These are phyloP conservation scores for Paramarasmius palmivorus DNA, from an alignment of 1,284 basidiomycete species.

Conservation along the genomic window DNA sequence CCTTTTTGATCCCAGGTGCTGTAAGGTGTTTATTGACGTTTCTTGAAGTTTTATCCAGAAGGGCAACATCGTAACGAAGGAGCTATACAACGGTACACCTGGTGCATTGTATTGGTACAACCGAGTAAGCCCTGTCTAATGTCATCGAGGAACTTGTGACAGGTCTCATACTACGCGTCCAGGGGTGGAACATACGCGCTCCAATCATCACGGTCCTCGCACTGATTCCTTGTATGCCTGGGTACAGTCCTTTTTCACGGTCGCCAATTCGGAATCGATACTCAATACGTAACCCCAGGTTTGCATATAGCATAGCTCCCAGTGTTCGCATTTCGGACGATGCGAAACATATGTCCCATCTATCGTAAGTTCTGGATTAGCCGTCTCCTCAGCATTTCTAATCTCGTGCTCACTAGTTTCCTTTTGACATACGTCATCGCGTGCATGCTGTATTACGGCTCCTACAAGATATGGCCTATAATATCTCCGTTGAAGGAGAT, in stretches of 20 bases:
- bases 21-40: background rate
- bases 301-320: constrained; percentile 12
- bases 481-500: background rate
- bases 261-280: background rate
- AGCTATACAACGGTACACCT: constrained; percentile 18
- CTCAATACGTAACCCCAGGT: constrained; percentile 1
- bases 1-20: constrained; percentile 3
- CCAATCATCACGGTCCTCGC: constrained; percentile 15
- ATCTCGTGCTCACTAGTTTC: constrained; percentile 9
- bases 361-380: constrained; percentile 13
- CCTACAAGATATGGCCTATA: constrained; percentile 13
- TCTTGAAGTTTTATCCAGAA: constrained; percentile 6
- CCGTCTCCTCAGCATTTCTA: background rate
- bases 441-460: constrained; percentile 12
- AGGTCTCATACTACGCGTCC: background rate
- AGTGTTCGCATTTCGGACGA: constrained; percentile 7
- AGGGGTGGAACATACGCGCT: constrained; percentile 18
- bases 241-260: constrained; percentile 5
- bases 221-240: constrained; percentile 16
- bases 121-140: constrained; percentile 1
- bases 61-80: constrained; percentile 10
- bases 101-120: constrained; percentile 21
- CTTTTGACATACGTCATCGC: constrained; percentile 18
- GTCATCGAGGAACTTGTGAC: background rate
- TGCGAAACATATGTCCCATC: constrained; percentile 6